Evolutionary conservation across 306 rosid species (phyloP).

Genomic region (Arachis hypogaea): DNA sequence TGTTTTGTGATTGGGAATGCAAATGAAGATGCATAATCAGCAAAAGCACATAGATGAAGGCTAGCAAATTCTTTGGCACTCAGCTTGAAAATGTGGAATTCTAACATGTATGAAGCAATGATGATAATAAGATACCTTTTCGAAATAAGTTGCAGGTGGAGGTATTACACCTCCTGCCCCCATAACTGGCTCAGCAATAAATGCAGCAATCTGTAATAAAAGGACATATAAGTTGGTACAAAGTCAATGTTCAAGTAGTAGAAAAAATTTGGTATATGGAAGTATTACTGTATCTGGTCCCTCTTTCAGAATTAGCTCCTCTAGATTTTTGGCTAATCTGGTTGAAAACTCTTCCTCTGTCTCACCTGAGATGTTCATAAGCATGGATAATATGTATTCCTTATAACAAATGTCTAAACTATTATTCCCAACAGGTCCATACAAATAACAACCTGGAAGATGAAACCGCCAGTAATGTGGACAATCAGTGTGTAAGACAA

Average conservation of each 20-base stretch:
- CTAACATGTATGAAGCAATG: conserved; percentile 20
- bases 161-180: conserved; percentile 96
- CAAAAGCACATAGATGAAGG: conserved; percentile 2
- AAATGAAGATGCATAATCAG: conserved; percentile 20
- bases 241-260: conserved; percentile 15
- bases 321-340: conserved; percentile 86
- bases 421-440: conserved; percentile 24
- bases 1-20: conserved; percentile 7
- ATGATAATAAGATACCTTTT: conserved; percentile 62
- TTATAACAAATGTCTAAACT: conserved; percentile 19
- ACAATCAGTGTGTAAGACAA: conserved; percentile 91
- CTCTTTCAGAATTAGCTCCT: conserved; percentile 81
- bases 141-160: conserved; percentile 91
- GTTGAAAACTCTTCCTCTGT: conserved; percentile 91
- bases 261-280: conserved; percentile 37
- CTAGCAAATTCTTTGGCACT: conserved; percentile 4
- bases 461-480: conserved; percentile 98
- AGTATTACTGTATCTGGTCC: conserved; percentile 87
- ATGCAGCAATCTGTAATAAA: conserved; percentile 87
- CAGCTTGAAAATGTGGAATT: conserved; percentile 33
- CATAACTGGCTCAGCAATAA: conserved; percentile 96
- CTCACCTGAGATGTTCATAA: conserved; percentile 69
- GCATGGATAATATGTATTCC: conserved; percentile 33
- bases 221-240: conserved; percentile 13
- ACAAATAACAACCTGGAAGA: conserved; percentile 76